Evolutionary conservation across 2,329 filamentous ascomycete genomes (phyloP), one percentile per base, ranked within the genome.

Genomic region (Epichloe brachyelytri): DNA sequence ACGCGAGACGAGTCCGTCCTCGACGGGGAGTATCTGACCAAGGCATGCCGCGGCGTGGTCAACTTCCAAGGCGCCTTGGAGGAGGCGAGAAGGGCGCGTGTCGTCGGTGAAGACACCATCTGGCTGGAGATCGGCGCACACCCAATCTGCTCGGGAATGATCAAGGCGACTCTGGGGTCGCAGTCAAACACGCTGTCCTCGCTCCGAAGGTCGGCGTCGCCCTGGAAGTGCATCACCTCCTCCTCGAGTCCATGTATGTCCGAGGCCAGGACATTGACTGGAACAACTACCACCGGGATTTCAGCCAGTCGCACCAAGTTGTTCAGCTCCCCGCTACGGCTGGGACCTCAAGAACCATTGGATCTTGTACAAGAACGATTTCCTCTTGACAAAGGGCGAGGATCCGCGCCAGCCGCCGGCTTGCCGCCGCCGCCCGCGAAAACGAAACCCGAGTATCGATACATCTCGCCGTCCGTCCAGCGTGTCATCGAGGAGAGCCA

Each of bases 291-390:
- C 37, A 39, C 17, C 37, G 37, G 10, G 67, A 70, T 53, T 73
- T 72, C 53, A 55, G 57, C 39, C 49, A 57, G 0, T 64, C 62
- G 11, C 62, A 67, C 10, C 65, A 66, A 8, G 68, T 88, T 26
- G 66, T 86, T 12, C 68, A 77, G 10, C 69, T 88, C 2, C 85
- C 1, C 75, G 76, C 2, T 88, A 88, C 63, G 73, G 73, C 0
- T 89, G 83, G 66, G 81, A 88, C 58, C 71, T 79, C 60, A 86
- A 86, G 72, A 82, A 78, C 56, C 86, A 88, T 63, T 80, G 77
- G 77, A 70, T 79, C 37, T 69, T 73, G 55, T 79, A 55, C 15
- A 46, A 45, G 15, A 19, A 51, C 17, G 47, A 87, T 65, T 88
- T 82, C 81, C 77, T 74, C 20, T 69, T 87, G 33, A 79, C 75